Evolutionary conservation across 2,329 filamentous ascomycete species (phyloP).

Genomic region (Fusarium proliferatum): DNA sequence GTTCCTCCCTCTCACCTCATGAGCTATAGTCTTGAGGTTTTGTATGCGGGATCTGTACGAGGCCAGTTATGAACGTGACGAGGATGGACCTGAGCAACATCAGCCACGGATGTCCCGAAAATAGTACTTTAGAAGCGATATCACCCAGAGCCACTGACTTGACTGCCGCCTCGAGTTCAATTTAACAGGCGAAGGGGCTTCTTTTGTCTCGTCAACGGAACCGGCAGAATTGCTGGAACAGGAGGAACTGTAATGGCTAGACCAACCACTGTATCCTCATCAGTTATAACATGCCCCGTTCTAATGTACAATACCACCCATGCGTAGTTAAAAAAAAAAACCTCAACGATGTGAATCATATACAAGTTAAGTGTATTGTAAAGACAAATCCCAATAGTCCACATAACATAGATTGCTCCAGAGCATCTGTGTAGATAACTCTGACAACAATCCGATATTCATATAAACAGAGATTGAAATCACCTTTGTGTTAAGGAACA

Average conservation of each 20-base stretch:
- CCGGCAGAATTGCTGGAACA: not conserved
- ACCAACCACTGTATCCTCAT: not conserved
- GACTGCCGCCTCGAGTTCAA: no score
- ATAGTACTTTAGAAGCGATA: not conserved
- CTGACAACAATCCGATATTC: not conserved
- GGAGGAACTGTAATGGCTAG: no score
- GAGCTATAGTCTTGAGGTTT: no score
- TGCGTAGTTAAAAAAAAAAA: no score
- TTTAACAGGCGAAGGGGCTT: not conserved
- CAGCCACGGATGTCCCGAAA: rapidly evolving
- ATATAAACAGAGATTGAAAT: not conserved
- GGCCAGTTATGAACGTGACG: rapidly evolving
- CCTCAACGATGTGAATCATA: rapidly evolving
- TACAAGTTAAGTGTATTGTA: not conserved
- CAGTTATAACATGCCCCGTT: no score
- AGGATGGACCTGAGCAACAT: no score
- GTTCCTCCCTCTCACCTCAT: no score
- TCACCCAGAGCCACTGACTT: not conserved
- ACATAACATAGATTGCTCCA: not conserved
- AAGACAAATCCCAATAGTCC: no score
- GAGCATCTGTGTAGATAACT: not conserved
- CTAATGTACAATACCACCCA: not conserved
- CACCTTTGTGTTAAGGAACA: not conserved
- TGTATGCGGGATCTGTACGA: rapidly evolving
- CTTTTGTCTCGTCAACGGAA: not conserved